These are phyloP conservation scores for Ilex paraguariensis DNA, from an alignment of 305 asterid species.

Conservation along the genomic window DNA sequence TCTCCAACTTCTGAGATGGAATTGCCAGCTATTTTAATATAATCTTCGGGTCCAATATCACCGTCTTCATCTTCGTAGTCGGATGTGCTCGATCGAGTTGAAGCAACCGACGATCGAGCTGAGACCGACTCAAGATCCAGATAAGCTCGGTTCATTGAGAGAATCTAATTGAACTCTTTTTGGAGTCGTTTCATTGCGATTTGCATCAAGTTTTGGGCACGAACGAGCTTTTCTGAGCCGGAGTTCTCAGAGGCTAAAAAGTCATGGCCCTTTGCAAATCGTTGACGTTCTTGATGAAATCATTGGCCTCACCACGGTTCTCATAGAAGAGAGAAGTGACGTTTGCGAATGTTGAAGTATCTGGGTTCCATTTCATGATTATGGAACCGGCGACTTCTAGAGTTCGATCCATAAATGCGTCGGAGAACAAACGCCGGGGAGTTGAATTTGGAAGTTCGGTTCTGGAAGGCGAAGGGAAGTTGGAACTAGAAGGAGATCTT, in stretches of 20 bases:
- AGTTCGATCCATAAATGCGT: conserved; percentile 62
- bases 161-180: conserved; percentile 81
- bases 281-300: conserved; percentile 46
- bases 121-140: conserved; percentile 83
- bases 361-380: conserved; percentile 64
- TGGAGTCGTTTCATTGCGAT: conserved; percentile 75
- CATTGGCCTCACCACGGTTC: conserved; percentile 57
- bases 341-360: conserved; percentile 37
- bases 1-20: conserved; percentile 56
- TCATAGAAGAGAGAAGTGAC: conserved; percentile 81
- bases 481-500: conserved; percentile 4
- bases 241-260: conserved; percentile 43
- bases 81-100: conserved; percentile 48
- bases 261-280: conserved; percentile 68
- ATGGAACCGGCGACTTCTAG: conserved; percentile 56
- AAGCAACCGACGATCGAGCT: conserved; percentile 50
- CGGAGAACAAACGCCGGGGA: conserved; percentile 49
- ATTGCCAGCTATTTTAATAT: conserved; percentile 16
- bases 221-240: conserved; percentile 41
- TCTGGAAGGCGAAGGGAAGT: conserved; percentile 37
- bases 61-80: conserved; percentile 41
- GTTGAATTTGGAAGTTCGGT: conserved; percentile 35
- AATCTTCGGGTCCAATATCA: conserved; percentile 16
- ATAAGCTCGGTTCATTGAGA: conserved; percentile 69
- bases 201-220: conserved; percentile 66